Evolutionary conservation across 73 alveolate genomes (phyloP).

Genomic region (Paramecium bursaria): DNA sequence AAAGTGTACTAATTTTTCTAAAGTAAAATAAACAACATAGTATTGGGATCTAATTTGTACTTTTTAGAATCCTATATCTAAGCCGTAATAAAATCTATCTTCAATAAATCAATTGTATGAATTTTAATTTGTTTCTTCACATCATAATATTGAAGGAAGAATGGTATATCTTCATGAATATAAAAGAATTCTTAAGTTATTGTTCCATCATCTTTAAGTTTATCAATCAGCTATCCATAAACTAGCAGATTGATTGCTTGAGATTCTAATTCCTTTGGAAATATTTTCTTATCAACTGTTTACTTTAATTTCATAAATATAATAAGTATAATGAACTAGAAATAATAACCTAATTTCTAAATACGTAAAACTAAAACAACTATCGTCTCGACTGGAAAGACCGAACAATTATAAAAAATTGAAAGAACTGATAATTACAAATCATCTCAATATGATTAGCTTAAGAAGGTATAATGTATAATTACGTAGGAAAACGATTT

Average conservation of each 20-base stretch:
- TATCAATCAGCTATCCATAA: neutral
- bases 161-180: neutral
- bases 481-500: slow-evolving; percentile 31
- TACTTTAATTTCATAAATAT: neutral
- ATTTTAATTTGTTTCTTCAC: neutral
- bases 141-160: too few species aligned
- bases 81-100: neutral
- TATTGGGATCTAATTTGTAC: neutral
- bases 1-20: too few species aligned
- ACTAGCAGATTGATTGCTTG: neutral
- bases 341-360: too few species aligned
- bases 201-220: neutral
- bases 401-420: too few species aligned
- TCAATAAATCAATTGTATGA: neutral
- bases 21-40: too few species aligned
- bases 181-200: neutral
- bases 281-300: neutral
- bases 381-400: neutral
- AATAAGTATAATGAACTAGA: neutral
- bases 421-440: neutral
- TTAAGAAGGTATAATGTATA: slow-evolving; percentile 12
- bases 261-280: neutral
- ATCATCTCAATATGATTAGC: neutral
- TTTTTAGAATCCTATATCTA: neutral
- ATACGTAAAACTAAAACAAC: neutral